Percentiles rank a stretch among this genome's conserved stretches.
Conservation (phyloP, 2,329 filamentous ascomycete genomes). For the Gyromitra esculenta region DNA sequence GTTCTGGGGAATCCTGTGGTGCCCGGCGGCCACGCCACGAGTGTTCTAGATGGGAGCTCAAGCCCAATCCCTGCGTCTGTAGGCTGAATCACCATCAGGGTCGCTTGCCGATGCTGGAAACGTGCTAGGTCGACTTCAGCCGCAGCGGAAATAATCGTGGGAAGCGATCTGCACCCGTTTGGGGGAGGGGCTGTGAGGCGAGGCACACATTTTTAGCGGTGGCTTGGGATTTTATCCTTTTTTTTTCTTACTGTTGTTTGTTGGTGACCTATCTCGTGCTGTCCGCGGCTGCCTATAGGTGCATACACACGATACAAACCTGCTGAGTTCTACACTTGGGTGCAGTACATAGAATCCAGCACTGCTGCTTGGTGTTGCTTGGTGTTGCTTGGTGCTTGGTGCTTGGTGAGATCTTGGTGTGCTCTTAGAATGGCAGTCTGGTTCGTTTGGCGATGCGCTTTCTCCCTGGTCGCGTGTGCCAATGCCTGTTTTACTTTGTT, state of each 20-base stretch:
- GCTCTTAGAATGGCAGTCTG: conserved; percentile 29
- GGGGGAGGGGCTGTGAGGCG: conserved; percentile 22
- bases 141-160: conserved; percentile 48
- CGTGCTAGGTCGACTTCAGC: conserved; percentile 44
- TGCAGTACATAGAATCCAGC: conserved; percentile 28
- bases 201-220: conserved; percentile 38
- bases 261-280: conserved; percentile 12
- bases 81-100: conserved; percentile 41
- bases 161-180: conserved; percentile 44
- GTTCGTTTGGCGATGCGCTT: conserved; percentile 26
- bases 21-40: conserved; percentile 30
- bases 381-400: conserved; percentile 3
- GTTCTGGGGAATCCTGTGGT: conserved; percentile 11
- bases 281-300: conserved; percentile 28
- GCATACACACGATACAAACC: background rate
- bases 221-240: conserved; percentile 22
- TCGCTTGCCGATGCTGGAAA: conserved; percentile 50
- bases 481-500: conserved; percentile 49
- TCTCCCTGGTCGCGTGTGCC: conserved; percentile 46
- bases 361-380: conserved; percentile 6
- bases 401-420: conserved; percentile 23
- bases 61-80: conserved; percentile 46
- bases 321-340: background rate
- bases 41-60: conserved; percentile 43
- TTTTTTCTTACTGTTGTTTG: background rate